Evolutionary conservation across 306 rosid genomes (phyloP).

Genomic region (Vigna trinervia): DNA sequence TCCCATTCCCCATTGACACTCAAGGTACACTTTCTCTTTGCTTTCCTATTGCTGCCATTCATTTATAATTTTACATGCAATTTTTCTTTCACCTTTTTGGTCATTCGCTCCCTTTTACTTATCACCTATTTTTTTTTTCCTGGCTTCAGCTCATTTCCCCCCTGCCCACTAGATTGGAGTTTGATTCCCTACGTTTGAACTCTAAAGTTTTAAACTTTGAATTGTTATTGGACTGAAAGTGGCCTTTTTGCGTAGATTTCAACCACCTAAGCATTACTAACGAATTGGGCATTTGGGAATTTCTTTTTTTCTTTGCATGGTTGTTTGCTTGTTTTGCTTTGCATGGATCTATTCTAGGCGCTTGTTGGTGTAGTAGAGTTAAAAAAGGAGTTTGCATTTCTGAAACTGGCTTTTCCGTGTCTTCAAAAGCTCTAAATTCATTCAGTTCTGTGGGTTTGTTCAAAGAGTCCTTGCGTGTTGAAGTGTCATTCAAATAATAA

Average conservation of each 20-base stretch:
- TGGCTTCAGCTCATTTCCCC: background rate
- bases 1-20: constrained; percentile 54
- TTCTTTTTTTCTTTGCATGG: background rate
- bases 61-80: constrained; percentile 31
- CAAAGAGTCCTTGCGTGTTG: constrained; percentile 27
- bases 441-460: constrained; percentile 11
- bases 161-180: constrained; percentile 8
- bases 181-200: background rate
- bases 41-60: constrained; percentile 30
- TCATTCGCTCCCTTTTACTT: background rate
- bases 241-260: constrained; percentile 34
- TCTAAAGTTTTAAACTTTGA: constrained; percentile 38
- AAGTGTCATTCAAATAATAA: constrained; percentile 14
- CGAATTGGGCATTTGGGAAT: constrained; percentile 20
- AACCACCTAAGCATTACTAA: constrained; percentile 19
- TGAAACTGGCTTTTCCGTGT: constrained; percentile 25
- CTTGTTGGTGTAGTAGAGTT: constrained; percentile 10
- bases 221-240: constrained; percentile 27
- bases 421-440: constrained; percentile 19
- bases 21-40: constrained; percentile 55
- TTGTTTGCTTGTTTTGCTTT: constrained; percentile 20
- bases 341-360: constrained; percentile 25
- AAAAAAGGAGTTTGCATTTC: constrained; percentile 1
- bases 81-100: constrained; percentile 6
- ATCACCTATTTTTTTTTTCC: background rate